Percentiles rank a stretch among this genome's conserved stretches.
Evolutionary conservation across 2,329 filamentous ascomycete species (phyloP).

Genomic region (Fusarium fracticaudum): DNA sequence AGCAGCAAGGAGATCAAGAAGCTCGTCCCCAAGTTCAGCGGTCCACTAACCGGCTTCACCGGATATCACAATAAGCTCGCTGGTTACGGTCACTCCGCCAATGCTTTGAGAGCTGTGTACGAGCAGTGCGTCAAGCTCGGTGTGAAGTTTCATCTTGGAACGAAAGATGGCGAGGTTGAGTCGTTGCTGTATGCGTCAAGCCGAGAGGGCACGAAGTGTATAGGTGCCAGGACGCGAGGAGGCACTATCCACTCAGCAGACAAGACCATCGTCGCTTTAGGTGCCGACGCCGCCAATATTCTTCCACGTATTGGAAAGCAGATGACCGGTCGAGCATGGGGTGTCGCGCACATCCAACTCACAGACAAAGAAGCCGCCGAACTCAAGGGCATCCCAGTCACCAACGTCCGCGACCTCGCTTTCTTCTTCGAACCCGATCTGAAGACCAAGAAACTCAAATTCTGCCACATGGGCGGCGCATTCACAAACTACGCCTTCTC

Average conservation of each 20-base stretch:
- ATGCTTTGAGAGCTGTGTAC: slow-evolving; percentile 23
- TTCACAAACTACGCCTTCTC: slow-evolving; percentile 26
- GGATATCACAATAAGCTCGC: slow-evolving; percentile 29
- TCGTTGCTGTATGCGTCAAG: slow-evolving; percentile 14
- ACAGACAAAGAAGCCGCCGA: slow-evolving; percentile 14
- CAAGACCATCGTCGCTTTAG: slow-evolving; percentile 16
- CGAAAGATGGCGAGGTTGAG: slow-evolving; percentile 15
- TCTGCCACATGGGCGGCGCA: slow-evolving; percentile 29
- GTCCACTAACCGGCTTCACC: slow-evolving; percentile 7
- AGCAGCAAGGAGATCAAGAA: slow-evolving; percentile 15
- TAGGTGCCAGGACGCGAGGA: slow-evolving; percentile 9
- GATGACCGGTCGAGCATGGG: slow-evolving; percentile 25
- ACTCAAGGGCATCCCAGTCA: slow-evolving; percentile 22
- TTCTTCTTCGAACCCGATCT: slow-evolving; percentile 28
- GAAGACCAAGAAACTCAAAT: slow-evolving; percentile 24
- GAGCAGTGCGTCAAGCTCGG: slow-evolving; percentile 22
- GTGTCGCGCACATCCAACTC: slow-evolving; percentile 24
- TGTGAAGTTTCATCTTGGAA: slow-evolving; percentile 13
- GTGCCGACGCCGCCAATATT: slow-evolving; percentile 13
- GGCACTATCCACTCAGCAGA: slow-evolving; percentile 18
- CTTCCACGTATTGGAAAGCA: slow-evolving; percentile 22
- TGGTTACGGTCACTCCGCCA: slow-evolving; percentile 18
- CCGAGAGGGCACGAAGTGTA: slow-evolving; percentile 9
- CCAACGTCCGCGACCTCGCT: slow-evolving; percentile 24
- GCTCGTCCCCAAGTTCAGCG: slow-evolving; percentile 18